phyloP scores from a whole-genome alignment of 2,329 filamentous ascomycete genomes.

The Colletotrichum chrysophilum region DNA sequence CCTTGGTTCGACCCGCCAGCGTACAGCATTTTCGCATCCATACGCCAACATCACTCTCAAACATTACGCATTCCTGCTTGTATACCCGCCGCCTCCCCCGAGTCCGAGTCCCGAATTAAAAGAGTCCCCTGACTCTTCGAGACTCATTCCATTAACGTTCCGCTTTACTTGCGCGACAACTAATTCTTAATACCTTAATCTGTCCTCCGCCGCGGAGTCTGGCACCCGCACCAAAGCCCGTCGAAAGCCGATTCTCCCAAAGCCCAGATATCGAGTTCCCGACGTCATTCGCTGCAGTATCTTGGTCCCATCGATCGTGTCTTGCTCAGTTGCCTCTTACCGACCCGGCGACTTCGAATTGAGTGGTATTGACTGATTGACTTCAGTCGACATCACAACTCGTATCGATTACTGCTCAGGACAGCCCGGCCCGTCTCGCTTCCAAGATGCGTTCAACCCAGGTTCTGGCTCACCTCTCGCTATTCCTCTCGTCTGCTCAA shows the following conservation, averaged over 20 bases:
- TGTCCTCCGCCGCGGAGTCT: slow-evolving; percentile 20
- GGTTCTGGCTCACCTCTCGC: slow-evolving; percentile 49
- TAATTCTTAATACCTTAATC: slow-evolving; percentile 24
- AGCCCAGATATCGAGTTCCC: not conserved
- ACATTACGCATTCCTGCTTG: slow-evolving; percentile 16
- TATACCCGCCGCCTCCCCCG: not conserved
- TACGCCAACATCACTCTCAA: slow-evolving; percentile 3
- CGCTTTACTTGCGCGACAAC: slow-evolving; percentile 2
- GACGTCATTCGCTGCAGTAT: not conserved
- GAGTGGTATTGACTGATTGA: not conserved
- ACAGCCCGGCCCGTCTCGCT: slow-evolving; percentile 12
- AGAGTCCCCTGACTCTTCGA: not conserved
- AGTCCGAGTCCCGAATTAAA: not conserved
- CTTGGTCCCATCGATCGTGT: not conserved
- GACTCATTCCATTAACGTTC: not conserved
- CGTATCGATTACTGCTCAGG: not conserved
- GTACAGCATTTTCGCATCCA: slow-evolving; percentile 15
- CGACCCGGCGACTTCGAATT: not conserved
- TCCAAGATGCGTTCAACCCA: slow-evolving; percentile 45
- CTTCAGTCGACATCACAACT: not conserved
- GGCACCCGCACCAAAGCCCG: slow-evolving; percentile 14
- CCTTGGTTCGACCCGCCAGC: slow-evolving; percentile 18
- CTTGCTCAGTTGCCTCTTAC: not conserved
- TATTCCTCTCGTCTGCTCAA: slow-evolving; percentile 49
- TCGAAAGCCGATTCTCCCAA: not conserved